Evolutionary conservation across 805 yeast genomes (phyloP).

Genomic region (Ogataea dorogensis): DNA sequence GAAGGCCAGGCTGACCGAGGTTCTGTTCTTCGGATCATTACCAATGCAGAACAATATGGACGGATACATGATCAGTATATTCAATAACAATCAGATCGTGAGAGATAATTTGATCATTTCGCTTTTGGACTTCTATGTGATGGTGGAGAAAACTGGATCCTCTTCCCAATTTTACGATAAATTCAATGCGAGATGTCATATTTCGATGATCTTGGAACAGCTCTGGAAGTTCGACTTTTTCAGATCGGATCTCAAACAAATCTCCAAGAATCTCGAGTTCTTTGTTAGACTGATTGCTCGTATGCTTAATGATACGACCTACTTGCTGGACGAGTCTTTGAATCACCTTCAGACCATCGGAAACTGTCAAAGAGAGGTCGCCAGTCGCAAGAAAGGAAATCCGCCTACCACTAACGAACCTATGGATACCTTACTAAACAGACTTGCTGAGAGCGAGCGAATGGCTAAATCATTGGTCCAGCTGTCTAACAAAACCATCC

Average conservation of each 20-base stretch:
- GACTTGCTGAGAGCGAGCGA: slow-evolving; percentile 62
- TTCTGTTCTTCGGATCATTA: slow-evolving; percentile 71
- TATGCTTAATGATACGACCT: slow-evolving; percentile 92
- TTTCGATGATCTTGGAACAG: slow-evolving; percentile 77
- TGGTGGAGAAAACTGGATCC: slow-evolving; percentile 94
- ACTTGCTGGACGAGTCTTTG: slow-evolving; percentile 85
- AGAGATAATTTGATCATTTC: slow-evolving; percentile 72
- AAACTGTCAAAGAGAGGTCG: slow-evolving; percentile 63
- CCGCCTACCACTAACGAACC: slow-evolving; percentile 45
- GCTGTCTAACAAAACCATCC: slow-evolving; percentile 78
- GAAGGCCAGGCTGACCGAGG: slow-evolving; percentile 79
- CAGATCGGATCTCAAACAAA: slow-evolving; percentile 63
- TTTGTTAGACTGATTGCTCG: slow-evolving; percentile 92
- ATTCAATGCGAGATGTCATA: slow-evolving; percentile 85
- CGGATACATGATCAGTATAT: slow-evolving; percentile 71
- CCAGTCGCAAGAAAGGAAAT: slow-evolving; percentile 42
- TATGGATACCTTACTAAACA: slow-evolving; percentile 58
- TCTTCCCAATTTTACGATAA: slow-evolving; percentile 94
- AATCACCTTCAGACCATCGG: slow-evolving; percentile 78
- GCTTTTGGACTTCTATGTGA: slow-evolving; percentile 84
- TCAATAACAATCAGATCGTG: slow-evolving; percentile 63
- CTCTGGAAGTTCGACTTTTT: slow-evolving; percentile 76
- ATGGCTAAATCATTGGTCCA: slow-evolving; percentile 82
- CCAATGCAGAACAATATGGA: slow-evolving; percentile 54
- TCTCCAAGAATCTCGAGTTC: slow-evolving; percentile 70